Base-by-base conservation (phyloP, 1,284 basidiomycete species). In the Inonotus hispidus region DNA sequence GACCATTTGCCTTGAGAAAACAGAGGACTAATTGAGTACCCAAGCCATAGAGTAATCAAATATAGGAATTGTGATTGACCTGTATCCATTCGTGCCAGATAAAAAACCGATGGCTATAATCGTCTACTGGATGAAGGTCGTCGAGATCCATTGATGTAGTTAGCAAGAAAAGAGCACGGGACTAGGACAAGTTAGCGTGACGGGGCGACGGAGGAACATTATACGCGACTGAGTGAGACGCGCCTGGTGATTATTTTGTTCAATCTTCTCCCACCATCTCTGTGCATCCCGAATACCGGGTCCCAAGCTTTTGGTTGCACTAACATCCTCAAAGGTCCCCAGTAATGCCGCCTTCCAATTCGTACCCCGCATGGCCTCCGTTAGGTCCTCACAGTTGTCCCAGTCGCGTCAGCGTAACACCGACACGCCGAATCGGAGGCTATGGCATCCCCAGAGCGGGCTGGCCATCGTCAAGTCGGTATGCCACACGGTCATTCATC, bases 21-120 rank as follows among this genome's bases (percentile, higher is more conserved):
- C 49, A 23, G 59, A 59, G 45, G 50, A 45, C 55, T 32, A 59
- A 49, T n/a, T 23, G 59, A 46, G 25, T 16, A n/a, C n/a, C 47
- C 23, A 49, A 29, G 47, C n/a, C 23, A 37, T 3, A n/a, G 19
- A 19, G 57, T 35, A 56, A 50, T 47, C 38, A 39, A 43, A 14
- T 43, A 43, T n/a, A 14, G 41, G 37, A 49, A n/a, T 53, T 38
- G 53, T 53, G 46, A 63, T 69, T 59, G 55, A 83, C 87, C 79
- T 87, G 84, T 61, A 91, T 85, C 88, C 88, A 91, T 72, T 91
- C 89, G 71, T 90, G 88, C 89, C 89, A 91, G 65, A 91, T 90
- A 74, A 90, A 91, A 74, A 89, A 91, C 13, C 85, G 77, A 70
- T 89, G 86, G 64, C 80, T 87, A 71, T 88, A 87, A 73, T 91